Conservation (phyloP, 2,329 filamentous ascomycete genomes). For the Laburnicola sp. region DNA sequence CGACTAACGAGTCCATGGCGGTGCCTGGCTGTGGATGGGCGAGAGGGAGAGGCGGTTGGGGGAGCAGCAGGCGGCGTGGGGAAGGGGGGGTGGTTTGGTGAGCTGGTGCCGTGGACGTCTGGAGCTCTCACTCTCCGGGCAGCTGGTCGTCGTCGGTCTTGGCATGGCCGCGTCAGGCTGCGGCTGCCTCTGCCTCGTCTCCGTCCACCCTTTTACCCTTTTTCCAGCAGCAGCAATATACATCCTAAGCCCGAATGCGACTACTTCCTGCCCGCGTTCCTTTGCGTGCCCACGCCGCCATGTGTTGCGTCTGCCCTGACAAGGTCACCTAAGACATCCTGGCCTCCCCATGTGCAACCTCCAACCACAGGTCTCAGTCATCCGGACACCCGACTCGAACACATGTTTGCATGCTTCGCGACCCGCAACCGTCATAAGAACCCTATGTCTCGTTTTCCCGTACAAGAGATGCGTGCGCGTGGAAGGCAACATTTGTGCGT, state of each 20-base stretch:
- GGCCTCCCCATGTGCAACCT: slow-evolving; percentile 32
- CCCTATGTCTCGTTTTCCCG: slow-evolving; percentile 6
- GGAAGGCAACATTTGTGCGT: slow-evolving; percentile 2
- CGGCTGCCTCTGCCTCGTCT: slow-evolving; percentile 19
- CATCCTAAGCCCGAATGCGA: too few relatives aligned
- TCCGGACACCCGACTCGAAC: slow-evolving; percentile 26
- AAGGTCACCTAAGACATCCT: slow-evolving; percentile 38
- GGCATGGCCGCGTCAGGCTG: slow-evolving; percentile 25
- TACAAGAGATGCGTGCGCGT: slow-evolving; percentile 4
- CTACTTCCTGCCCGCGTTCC: too few relatives aligned
- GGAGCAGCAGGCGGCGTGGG: slow-evolving; percentile 5
- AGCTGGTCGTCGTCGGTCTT: slow-evolving; percentile 23
- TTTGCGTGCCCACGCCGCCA: slow-evolving; percentile 14
- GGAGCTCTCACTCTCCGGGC: slow-evolving; percentile 20
- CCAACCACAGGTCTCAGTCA: slow-evolving; percentile 34
- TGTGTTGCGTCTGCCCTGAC: slow-evolving; percentile 24
- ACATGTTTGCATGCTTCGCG: slow-evolving; percentile 33
- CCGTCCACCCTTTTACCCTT: background rate
- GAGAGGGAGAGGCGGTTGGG: background rate
- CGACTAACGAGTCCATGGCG: slow-evolving; percentile 87
- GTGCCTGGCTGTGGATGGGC: slow-evolving; percentile 12
- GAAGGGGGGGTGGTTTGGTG: background rate
- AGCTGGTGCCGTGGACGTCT: slow-evolving; percentile 23
- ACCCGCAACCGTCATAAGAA: slow-evolving; percentile 33
- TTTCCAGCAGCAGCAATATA: background rate